A percentile compares a stretch with the other conserved stretches of the same genome.
These are phyloP conservation scores for Xylariaceae sp. DNA, from an alignment of 2,329 filamentous ascomycete species.

Conservation along the genomic window DNA sequence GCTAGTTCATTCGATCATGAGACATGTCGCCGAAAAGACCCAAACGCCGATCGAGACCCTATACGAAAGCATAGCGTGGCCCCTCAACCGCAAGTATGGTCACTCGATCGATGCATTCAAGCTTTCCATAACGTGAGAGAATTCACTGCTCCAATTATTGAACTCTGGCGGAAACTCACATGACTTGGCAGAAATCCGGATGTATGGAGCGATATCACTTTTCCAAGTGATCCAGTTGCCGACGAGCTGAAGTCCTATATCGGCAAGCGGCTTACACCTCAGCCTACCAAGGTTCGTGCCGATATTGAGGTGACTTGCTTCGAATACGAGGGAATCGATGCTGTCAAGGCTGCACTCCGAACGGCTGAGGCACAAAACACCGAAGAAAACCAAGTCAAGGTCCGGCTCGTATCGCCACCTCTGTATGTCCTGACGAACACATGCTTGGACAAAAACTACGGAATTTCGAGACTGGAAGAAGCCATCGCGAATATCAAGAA, in stretches of 20 bases:
- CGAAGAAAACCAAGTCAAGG: constrained; percentile 89
- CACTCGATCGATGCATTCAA: constrained; percentile 98
- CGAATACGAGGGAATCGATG: constrained; percentile 96
- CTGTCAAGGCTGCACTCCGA: constrained; percentile 88
- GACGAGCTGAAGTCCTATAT: constrained; percentile 95
- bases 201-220: constrained; percentile 89
- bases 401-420: constrained; percentile 95
- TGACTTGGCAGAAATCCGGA: constrained; percentile 68
- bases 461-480: constrained; percentile 79
- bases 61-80: constrained; percentile 95
- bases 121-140: constrained; percentile 85
- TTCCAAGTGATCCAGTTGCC: constrained; percentile 78
- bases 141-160: neutral
- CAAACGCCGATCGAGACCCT: constrained; percentile 89
- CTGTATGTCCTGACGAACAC: constrained; percentile 95
- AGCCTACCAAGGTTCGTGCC: constrained; percentile 97
- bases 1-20: constrained; percentile 98
- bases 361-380: constrained; percentile 93
- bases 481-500: constrained; percentile 83
- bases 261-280: constrained; percentile 91
- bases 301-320: constrained; percentile 96
- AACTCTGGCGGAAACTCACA: constrained; percentile 9
- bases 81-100: constrained; percentile 94
- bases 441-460: constrained; percentile 85
- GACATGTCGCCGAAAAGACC: constrained; percentile 97